Evolutionary conservation across 2,329 filamentous ascomycete genomes (phyloP).

Genomic region (Monosporascus ibericus): DNA sequence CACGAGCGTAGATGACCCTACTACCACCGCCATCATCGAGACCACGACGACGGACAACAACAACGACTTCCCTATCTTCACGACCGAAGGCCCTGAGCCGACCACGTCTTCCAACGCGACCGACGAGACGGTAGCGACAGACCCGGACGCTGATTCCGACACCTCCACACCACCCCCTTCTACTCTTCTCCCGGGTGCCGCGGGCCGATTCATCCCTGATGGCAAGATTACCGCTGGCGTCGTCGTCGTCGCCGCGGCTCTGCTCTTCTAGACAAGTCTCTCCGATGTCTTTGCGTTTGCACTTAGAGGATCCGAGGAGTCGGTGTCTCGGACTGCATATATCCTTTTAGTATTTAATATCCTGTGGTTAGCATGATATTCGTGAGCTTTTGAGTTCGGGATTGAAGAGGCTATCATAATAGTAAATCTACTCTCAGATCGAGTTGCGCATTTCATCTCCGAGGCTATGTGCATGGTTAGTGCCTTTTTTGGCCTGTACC

Average conservation of each 20-base stretch:
- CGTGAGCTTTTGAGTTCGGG: no score
- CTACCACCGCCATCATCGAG: conserved; percentile 2
- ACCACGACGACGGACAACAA: not conserved
- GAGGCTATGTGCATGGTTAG: no score
- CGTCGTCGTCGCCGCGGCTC: conserved; percentile 11
- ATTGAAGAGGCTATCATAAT: no score
- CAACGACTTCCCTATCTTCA: not conserved
- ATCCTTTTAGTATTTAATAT: no score
- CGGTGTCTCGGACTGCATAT: no score
- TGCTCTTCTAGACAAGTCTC: conserved; percentile 1
- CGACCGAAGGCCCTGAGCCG: not conserved
- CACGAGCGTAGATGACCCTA: conserved; percentile 7
- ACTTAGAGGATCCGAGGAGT: no score
- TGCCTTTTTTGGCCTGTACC: no score
- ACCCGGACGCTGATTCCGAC: not conserved
- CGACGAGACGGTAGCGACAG: not conserved
- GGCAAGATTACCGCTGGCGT: conserved; percentile 12
- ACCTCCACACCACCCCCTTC: not conserved
- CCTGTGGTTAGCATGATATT: no score
- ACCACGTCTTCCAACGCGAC: not conserved
- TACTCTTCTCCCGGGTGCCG: conserved; percentile 6
- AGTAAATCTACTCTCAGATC: no score
- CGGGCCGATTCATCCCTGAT: conserved; percentile 10
- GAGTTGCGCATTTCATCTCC: no score
- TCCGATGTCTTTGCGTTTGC: no score